These are phyloP conservation scores for Avena insularis DNA, from an alignment of 176 grass and related monocot genomes.

Conservation along the genomic window DNA sequence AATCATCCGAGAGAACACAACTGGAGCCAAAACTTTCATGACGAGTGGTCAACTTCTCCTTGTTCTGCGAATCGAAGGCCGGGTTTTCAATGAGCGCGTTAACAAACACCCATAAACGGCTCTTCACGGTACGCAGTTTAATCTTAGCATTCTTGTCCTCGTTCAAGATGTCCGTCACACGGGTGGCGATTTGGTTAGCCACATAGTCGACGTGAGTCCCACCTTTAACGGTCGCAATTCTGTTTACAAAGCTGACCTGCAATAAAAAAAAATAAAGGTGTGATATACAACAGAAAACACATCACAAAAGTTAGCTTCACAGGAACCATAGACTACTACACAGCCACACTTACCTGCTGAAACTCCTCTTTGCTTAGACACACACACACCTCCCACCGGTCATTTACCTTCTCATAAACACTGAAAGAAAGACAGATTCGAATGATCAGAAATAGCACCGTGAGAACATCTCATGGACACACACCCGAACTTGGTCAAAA, in stretches of 20 bases:
- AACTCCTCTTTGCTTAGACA: constrained; percentile 80
- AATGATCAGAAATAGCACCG: neutral
- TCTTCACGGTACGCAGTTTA: constrained; percentile 65
- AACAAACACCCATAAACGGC: constrained; percentile 87
- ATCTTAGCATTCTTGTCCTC: constrained; percentile 79
- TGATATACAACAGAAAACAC: neutral
- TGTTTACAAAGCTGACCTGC: constrained; percentile 92
- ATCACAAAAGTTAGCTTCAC: neutral
- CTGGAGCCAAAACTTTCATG: constrained; percentile 80
- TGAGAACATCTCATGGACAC: neutral
- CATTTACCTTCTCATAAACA: constrained; percentile 58
- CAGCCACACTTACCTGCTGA: constrained; percentile 55
- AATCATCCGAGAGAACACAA: constrained; percentile 59
- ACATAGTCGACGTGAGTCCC: constrained; percentile 88
- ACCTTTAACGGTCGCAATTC: constrained; percentile 82
- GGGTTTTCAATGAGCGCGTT: constrained; percentile 83
- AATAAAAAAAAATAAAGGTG: neutral
- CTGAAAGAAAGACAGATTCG: constrained; percentile 38
- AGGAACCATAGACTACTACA: neutral
- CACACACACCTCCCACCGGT: constrained; percentile 85
- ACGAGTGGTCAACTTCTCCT: constrained; percentile 87
- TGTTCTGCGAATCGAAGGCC: constrained; percentile 87
- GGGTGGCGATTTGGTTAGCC: constrained; percentile 76
- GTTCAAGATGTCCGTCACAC: constrained; percentile 68
- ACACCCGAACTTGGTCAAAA: constrained; percentile 7